These are phyloP conservation scores for Cochliopodium minus DNA, from an alignment of 208 protist species.

Conservation along the genomic window DNA sequence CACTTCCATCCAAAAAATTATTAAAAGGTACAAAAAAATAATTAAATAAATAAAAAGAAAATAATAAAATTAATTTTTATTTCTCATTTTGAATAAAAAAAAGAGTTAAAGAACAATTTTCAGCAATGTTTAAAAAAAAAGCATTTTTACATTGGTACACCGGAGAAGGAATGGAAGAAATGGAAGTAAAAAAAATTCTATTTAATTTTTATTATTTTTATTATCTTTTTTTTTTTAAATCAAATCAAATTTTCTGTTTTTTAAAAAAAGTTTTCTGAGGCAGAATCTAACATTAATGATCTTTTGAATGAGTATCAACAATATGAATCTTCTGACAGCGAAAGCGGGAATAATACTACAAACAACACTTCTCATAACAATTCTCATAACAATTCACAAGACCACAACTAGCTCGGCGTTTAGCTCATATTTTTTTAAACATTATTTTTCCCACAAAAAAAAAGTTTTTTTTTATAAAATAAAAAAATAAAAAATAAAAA, in stretches of 20 bases:
- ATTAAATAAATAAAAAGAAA: too few species aligned
- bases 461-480: background rate
- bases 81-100: too few species aligned
- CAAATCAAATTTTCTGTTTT: too few species aligned
- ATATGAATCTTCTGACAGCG: constrained; percentile 8
- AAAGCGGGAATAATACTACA: too few species aligned
- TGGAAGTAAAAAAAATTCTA: too few species aligned
- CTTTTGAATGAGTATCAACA: constrained; percentile 8
- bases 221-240: too few species aligned
- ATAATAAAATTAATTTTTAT: too few species aligned
- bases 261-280: constrained; percentile 58
- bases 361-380: too few species aligned
- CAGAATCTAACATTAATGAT: constrained; percentile 60
- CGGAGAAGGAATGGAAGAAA: constrained; percentile 52
- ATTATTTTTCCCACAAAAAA: background rate
- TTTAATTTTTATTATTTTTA: too few species aligned
- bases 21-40: too few species aligned
- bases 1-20: constrained; percentile 75
- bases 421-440: background rate
- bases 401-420: too few species aligned
- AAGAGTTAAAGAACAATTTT: constrained; percentile 64
- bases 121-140: constrained; percentile 56
- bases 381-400: too few species aligned
- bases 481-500: background rate
- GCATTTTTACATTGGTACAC: constrained; percentile 72